These are phyloP conservation scores for Coelastrella sp. DNA, from an alignment of 139 green algal genomes.

Conservation along the genomic window DNA sequence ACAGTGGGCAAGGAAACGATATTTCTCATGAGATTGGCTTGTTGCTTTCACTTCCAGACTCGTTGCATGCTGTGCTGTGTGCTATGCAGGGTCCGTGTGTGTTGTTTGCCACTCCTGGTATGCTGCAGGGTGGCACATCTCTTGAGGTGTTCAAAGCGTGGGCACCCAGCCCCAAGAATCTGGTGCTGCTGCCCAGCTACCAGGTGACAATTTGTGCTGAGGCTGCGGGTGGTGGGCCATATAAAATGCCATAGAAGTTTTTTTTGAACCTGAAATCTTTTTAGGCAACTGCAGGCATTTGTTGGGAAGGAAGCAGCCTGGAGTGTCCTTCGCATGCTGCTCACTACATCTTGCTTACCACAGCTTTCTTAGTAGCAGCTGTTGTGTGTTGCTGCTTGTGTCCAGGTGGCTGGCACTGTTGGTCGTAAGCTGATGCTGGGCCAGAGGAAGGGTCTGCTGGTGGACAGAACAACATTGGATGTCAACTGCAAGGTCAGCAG, in stretches of 20 bases:
- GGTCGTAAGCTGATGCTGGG: slow-evolving; percentile 23
- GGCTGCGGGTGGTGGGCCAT: background rate
- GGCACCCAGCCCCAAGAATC: slow-evolving; percentile 66
- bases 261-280: background rate
- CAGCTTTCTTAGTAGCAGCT: background rate
- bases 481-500: slow-evolving; percentile 29
- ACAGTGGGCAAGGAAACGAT: background rate
- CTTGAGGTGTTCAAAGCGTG: slow-evolving; percentile 82
- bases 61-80: background rate
- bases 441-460: slow-evolving; percentile 32
- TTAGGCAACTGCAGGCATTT: background rate
- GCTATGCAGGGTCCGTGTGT: slow-evolving; percentile 62
- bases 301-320: background rate
- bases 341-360: background rate
- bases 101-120: slow-evolving; percentile 85
- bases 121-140: slow-evolving; percentile 74
- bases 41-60: too few species aligned
- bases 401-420: slow-evolving; percentile 41
- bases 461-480: background rate
- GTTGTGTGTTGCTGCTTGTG: background rate
- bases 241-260: background rate
- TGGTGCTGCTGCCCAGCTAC: slow-evolving; percentile 80
- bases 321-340: background rate
- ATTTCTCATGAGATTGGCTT: background rate
- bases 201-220: slow-evolving; percentile 42